Conservation (phyloP, 306 rosid species). For the Elaeagnus macrophylla region DNA sequence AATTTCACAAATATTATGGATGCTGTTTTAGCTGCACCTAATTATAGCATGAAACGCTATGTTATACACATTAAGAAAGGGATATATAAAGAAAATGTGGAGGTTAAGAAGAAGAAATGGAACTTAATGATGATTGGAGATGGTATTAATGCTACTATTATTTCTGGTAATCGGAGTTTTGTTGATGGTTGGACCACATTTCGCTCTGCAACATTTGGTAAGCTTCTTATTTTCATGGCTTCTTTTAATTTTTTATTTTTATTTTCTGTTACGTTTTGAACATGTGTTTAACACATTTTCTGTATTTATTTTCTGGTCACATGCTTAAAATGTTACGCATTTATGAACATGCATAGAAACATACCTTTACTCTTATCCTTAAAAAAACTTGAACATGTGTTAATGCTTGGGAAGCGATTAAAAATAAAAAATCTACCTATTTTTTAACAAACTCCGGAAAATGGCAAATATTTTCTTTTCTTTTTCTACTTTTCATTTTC, state of each 20-base stretch:
- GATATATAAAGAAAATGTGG: constrained; percentile 55
- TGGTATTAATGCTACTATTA: constrained; percentile 58
- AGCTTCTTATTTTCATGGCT: neutral
- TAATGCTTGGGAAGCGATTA: too few relatives aligned
- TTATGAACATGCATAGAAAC: too few relatives aligned
- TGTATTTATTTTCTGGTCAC: neutral
- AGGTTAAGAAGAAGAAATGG: constrained; percentile 92
- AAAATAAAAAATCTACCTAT: too few relatives aligned
- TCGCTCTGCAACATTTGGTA: constrained; percentile 82
- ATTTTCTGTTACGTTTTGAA: neutral
- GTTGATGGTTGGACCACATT: constrained; percentile 82
- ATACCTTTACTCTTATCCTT: too few relatives aligned
- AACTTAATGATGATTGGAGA: constrained; percentile 79
- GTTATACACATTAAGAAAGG: constrained; percentile 67
- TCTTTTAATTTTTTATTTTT: neutral
- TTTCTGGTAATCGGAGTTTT: constrained; percentile 48
- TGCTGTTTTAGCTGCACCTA: constrained; percentile 71
- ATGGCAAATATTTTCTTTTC: too few relatives aligned
- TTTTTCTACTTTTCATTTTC: too few relatives aligned
- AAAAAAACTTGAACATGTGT: too few relatives aligned
- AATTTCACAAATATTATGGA: constrained; percentile 47
- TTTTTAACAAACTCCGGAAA: too few relatives aligned
- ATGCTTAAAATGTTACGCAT: too few relatives aligned
- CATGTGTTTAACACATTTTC: neutral
- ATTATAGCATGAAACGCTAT: constrained; percentile 51